A percentile compares a stretch with the other conserved stretches of the same genome.
These are phyloP conservation scores for Emericellopsis terricola DNA, from an alignment of 495 filamentous ascomycete genomes.

Conservation along the genomic window DNA sequence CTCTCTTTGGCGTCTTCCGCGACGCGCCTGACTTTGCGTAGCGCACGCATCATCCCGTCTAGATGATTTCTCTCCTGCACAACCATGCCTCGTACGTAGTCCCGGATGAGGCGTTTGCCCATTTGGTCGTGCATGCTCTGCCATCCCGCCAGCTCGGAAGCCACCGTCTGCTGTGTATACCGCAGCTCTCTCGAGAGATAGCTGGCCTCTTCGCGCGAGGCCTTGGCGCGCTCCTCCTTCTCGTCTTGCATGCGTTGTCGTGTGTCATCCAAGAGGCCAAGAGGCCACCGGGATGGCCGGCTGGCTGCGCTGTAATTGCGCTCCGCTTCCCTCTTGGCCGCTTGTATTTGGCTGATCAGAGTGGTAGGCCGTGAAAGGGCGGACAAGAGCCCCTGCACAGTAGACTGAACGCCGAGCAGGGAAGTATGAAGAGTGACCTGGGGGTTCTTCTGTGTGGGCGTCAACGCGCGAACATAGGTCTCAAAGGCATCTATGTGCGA, in stretches of 20 bases:
- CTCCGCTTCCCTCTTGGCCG: conserved; percentile 48
- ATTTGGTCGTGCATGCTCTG: conserved; percentile 70
- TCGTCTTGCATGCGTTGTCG: conserved; percentile 65
- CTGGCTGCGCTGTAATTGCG: conserved; percentile 55
- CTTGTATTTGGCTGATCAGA: conserved; percentile 52
- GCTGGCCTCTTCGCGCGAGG: conserved; percentile 43
- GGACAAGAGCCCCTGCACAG: conserved; percentile 59
- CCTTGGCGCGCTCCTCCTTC: conserved; percentile 51
- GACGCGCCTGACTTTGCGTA: conserved; percentile 27
- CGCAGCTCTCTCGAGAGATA: conserved; percentile 57
- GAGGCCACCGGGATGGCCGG: conserved; percentile 58
- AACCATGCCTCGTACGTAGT: conserved; percentile 61
- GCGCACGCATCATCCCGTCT: conserved; percentile 61
- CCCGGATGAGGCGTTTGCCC: conserved; percentile 52
- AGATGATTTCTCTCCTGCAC: conserved; percentile 61
- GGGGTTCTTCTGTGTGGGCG: conserved; percentile 56
- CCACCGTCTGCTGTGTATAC: conserved; percentile 87
- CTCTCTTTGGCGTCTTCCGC: not conserved
- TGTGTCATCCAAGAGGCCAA: conserved; percentile 77
- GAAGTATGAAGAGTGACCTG: conserved; percentile 52
- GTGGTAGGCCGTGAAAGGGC: conserved; percentile 68
- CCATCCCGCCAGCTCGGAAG: conserved; percentile 82
- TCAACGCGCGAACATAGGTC: conserved; percentile 47
- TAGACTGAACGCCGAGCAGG: conserved; percentile 57
- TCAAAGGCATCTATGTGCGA: conserved; percentile 53